Evolutionary conservation across 495 filamentous ascomycete genomes (phyloP).

Genomic region (Pseudevernia furfuracea): DNA sequence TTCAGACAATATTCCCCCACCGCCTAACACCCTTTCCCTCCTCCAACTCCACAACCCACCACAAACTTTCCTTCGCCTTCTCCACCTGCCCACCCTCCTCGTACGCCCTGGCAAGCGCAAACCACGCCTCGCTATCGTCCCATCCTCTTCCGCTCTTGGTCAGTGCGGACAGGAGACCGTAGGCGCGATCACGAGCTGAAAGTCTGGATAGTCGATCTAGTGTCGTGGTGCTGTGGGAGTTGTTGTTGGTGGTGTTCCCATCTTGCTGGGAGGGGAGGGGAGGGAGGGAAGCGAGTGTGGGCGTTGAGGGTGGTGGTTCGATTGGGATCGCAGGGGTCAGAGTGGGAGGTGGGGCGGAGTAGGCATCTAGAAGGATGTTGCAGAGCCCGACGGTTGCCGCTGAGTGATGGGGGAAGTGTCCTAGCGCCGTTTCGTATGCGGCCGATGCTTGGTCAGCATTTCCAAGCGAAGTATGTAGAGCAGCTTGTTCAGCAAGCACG

Average conservation of each 20-base stretch:
- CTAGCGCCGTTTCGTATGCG: conserved; percentile 72
- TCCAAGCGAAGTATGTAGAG: conserved; percentile 54
- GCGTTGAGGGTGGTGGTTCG: conserved; percentile 8
- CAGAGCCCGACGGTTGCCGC: conserved; percentile 74
- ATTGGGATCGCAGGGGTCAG: background rate
- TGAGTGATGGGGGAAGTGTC: conserved; percentile 65
- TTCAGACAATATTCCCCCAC: conserved; percentile 39
- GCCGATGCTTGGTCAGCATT: conserved; percentile 59
- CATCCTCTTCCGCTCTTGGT: conserved; percentile 83
- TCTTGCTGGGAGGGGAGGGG: background rate
- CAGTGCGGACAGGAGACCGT: conserved; percentile 67
- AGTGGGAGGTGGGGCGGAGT: conserved; percentile 9
- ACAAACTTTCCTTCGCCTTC: conserved; percentile 70
- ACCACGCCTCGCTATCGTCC: conserved; percentile 94
- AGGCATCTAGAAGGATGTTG: conserved; percentile 65
- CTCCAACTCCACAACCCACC: conserved; percentile 61
- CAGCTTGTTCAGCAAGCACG: conserved; percentile 66
- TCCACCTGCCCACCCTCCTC: conserved; percentile 76
- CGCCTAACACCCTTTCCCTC: conserved; percentile 43
- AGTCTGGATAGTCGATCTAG: conserved; percentile 31
- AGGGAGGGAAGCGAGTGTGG: conserved; percentile 14
- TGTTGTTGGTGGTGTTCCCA: background rate
- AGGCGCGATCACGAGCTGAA: conserved; percentile 63
- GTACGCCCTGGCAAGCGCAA: conserved; percentile 72
- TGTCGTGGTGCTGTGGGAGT: background rate